Percentiles rank a stretch among this genome's conserved stretches.
phyloP scores from a whole-genome alignment of 768 basidiomycete species.

The Porphyrellus cyaneotinctus region DNA sequence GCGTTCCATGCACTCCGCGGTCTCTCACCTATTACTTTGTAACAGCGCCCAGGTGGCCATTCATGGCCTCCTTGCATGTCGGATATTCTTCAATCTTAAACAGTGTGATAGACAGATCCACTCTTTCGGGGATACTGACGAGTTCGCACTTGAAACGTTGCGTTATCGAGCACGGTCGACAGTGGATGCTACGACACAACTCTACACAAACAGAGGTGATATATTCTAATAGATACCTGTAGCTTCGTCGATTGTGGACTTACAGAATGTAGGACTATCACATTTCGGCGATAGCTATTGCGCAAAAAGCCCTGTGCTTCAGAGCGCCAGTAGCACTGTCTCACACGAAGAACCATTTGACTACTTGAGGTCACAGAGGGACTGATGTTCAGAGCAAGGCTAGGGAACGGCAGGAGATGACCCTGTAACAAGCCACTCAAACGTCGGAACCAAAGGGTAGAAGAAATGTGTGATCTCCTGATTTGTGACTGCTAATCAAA shows the following conservation, averaged over 20 bases:
- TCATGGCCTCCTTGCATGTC: slow-evolving; percentile 23
- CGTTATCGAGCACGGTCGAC: background rate
- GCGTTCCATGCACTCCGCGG: no score
- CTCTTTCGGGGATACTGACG: background rate
- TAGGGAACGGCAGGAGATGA: no score
- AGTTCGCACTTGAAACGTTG: slow-evolving; percentile 5
- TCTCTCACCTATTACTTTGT: slow-evolving; percentile 6
- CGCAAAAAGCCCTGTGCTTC: no score
- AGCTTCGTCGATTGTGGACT: background rate
- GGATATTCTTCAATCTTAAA: slow-evolving; percentile 29
- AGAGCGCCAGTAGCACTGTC: no score
- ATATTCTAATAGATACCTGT: background rate
- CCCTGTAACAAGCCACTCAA: no score
- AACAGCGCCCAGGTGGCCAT: slow-evolving; percentile 27
- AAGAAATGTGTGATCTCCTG: no score
- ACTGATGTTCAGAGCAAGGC: no score
- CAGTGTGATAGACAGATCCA: slow-evolving; percentile 8
- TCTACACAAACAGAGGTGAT: background rate
- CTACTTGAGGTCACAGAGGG: no score
- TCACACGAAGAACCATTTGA: background rate
- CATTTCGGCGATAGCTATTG: no score
- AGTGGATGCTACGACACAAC: background rate
- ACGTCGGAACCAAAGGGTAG: no score
- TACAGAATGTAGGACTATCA: no score
- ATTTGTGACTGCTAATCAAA: no score